Evolutionary conservation across 345 rosid genomes (phyloP).

Genomic region (Conringia planisiliqua): DNA sequence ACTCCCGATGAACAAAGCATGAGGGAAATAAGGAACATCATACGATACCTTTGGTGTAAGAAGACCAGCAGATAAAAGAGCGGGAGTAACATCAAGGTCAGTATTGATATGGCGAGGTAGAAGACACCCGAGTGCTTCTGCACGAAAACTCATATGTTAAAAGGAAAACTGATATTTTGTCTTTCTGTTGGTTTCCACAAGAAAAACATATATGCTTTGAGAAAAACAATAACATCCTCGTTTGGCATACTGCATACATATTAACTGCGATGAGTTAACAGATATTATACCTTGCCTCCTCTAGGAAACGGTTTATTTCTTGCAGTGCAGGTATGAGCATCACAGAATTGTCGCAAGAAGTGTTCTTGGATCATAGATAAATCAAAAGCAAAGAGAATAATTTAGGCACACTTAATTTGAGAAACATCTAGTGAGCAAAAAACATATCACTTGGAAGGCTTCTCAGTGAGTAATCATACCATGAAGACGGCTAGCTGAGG

Average conservation of each 20-base stretch:
- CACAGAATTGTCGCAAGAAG: conserved; percentile 88
- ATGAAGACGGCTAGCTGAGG: conserved; percentile 78
- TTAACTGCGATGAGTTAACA: not conserved
- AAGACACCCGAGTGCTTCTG: conserved; percentile 70
- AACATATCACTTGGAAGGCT: not conserved
- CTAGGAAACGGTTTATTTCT: conserved; percentile 58
- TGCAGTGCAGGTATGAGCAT: conserved; percentile 78
- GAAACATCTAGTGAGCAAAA: conserved; percentile 1
- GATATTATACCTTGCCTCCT: conserved; percentile 71
- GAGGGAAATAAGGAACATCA: not conserved
- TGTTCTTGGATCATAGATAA: conserved; percentile 46
- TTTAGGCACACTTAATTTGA: not conserved
- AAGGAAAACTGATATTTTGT: not conserved
- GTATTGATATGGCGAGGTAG: conserved; percentile 71
- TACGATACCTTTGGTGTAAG: conserved; percentile 64
- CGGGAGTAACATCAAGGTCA: conserved; percentile 86
- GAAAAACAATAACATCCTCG: not conserved
- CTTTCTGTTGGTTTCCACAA: not conserved
- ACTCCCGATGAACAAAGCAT: conserved; percentile 11
- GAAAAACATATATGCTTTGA: not conserved
- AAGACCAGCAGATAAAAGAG: conserved; percentile 73
- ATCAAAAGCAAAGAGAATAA: not conserved
- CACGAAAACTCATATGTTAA: conserved; percentile 26
- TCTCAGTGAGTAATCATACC: conserved; percentile 44
- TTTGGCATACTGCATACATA: not conserved